These are phyloP conservation scores for Hypoxylon fragiforme DNA, from an alignment of 495 filamentous ascomycete species.

Conservation along the genomic window DNA sequence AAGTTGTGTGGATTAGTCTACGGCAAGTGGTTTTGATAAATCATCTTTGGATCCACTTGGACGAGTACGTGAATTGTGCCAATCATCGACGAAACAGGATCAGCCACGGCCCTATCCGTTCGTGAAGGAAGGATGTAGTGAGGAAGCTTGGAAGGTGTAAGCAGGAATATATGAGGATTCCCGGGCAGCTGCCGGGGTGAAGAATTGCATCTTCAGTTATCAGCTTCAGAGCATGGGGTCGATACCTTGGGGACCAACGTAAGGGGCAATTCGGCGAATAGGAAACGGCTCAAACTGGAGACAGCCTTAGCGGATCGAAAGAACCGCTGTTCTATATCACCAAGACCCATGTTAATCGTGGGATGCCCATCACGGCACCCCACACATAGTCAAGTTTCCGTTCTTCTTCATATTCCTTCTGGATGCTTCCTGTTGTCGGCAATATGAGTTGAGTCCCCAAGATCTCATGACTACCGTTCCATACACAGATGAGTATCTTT, in stretches of 20 bases:
- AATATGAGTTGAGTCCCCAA: not conserved
- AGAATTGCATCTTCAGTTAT: not conserved
- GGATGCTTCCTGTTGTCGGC: not conserved
- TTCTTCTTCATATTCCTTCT: not conserved
- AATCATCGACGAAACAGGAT: constrained; percentile 7
- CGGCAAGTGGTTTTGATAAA: constrained; percentile 18
- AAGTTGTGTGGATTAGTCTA: constrained; percentile 5
- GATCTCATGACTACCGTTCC: constrained; percentile 12
- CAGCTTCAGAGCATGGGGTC: not conserved
- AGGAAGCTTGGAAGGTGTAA: not conserved
- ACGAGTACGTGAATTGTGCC: constrained; percentile 1
- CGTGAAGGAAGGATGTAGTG: not conserved
- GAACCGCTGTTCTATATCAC: constrained; percentile 1
- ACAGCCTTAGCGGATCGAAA: constrained; percentile 12
- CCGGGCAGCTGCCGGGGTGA: not conserved
- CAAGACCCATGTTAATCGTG: constrained; percentile 6
- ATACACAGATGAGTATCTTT: constrained; percentile 7
- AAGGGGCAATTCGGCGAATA: constrained; percentile 1
- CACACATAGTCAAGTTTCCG: not conserved
- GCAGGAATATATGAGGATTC: no score
- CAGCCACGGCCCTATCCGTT: not conserved
- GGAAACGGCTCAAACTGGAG: not conserved
- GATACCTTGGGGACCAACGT: not conserved
- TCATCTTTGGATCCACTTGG: constrained; percentile 11
- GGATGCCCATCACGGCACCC: constrained; percentile 1